Conservation (phyloP, 2,329 filamentous ascomycete genomes). For the Shiraia bambusicola region DNA sequence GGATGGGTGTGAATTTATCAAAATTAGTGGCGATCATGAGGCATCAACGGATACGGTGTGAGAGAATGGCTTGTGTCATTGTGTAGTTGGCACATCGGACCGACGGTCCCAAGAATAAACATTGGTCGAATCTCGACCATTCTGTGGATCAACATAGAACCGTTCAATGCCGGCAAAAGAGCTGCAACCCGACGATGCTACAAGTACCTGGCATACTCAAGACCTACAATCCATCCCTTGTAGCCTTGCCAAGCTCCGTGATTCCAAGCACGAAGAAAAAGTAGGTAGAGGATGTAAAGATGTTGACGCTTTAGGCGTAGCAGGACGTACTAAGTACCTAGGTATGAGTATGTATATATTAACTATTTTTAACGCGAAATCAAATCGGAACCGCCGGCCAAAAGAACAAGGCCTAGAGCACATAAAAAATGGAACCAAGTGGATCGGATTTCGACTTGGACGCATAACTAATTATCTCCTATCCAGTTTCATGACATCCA, state of each 20-base stretch:
- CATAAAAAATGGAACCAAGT: neutral
- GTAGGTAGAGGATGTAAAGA: no score
- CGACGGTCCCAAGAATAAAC: slow-evolving; percentile 2
- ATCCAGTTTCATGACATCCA: neutral
- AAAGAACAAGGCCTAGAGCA: no score
- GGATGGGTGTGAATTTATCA: neutral
- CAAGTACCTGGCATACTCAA: no score
- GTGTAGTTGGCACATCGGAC: slow-evolving; percentile 1
- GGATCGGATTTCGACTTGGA: neutral
- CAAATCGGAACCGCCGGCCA: no score
- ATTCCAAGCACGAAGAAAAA: no score
- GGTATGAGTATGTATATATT: no score
- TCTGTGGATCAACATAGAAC: neutral
- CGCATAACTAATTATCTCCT: neutral
- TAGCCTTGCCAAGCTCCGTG: no score
- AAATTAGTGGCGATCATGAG: neutral
- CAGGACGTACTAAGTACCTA: no score
- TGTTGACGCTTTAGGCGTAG: no score
- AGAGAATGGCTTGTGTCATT: slow-evolving; percentile 3
- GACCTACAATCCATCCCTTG: no score
- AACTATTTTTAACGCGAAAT: no score
- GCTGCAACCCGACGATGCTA: neutral
- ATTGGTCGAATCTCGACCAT: neutral
- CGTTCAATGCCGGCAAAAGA: neutral
- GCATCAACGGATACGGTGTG: neutral